Base-by-base conservation (phyloP, 805 yeast species). In the Saturnispora besseyi region DNA sequence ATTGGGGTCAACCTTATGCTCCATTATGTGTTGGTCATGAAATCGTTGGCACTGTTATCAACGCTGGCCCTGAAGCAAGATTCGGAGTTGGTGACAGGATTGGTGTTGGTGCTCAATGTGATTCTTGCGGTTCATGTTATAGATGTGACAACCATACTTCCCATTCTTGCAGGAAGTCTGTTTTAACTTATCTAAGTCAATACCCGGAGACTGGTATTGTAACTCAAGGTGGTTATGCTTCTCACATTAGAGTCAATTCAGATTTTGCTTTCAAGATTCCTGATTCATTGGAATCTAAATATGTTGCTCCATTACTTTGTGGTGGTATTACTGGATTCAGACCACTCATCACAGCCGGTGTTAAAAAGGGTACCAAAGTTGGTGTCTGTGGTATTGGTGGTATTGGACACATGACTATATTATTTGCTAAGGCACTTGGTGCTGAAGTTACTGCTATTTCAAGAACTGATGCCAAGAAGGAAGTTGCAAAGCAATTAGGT, bases 361-460 rank as follows among this genome's bases (percentile, higher is more conserved):
- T 68, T 57, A 77, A 74, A 50, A 71, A 73, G 44, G 79, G 78
- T 46, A 70, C 69, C 53, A 71, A 66, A 46, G 77, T 77, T 45
- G 82, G 79, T 56, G 68, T 79, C 53, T 57, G 63, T 51, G 76
- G 76, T 52, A 64, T 72, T 50, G 76, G 76, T 53, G 76, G 76
- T 29, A 67, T 72, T 58, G 76, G 76, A 21, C 75, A 71, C 57
- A 65, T 71, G 69, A 72, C 74, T n/a, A 59, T 71, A 40, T 62
- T 69, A 59, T 73, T 79, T 52, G 80, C 82, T 37, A 73, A 76
- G 55, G 82, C 82, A 6, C 60, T 79, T 59, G 84, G 83, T 48
- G 81, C 82, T 30, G 73, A 77, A 53, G 83, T 79, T 29, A 69
- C 73, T 45, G 82, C 80, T 3, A 70, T 79, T 57, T 78, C 83